phyloP scores from a whole-genome alignment of 768 basidiomycete genomes.

The Tricholoma terreum region DNA sequence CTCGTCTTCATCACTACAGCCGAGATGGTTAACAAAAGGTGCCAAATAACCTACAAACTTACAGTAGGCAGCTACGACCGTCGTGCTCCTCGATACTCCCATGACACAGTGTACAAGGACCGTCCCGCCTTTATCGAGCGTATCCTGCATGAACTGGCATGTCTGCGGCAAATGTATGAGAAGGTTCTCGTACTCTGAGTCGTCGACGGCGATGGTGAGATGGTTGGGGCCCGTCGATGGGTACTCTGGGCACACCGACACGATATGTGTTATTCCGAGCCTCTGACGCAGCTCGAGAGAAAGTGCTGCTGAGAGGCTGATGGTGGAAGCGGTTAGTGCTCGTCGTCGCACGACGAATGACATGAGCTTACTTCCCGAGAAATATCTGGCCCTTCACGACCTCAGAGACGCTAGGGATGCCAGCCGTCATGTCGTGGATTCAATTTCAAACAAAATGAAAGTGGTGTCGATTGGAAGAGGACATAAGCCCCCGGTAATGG shows the following conservation, averaged over 20 bases:
- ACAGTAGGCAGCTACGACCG: constrained; percentile 57
- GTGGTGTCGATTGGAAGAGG: neutral
- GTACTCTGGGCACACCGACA: constrained; percentile 58
- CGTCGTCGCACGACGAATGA: neutral
- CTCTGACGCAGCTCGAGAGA: constrained; percentile 27
- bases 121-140: constrained; percentile 48
- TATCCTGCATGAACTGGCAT: constrained; percentile 60
- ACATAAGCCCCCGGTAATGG: no score
- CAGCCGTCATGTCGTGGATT: constrained; percentile 2
- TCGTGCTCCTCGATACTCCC: constrained; percentile 68
- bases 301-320: constrained; percentile 37
- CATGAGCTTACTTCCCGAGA: constrained; percentile 38
- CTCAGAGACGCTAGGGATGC: constrained; percentile 27
- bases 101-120: constrained; percentile 74
- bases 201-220: constrained; percentile 38
- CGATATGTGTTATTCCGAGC: constrained; percentile 48
- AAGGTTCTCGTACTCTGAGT: constrained; percentile 49
- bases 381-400: constrained; percentile 38
- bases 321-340: neutral
- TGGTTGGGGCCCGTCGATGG: constrained; percentile 41
- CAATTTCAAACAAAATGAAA: neutral
- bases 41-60: constrained; percentile 22
- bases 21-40: neutral
- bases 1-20: constrained; percentile 48
- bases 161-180: constrained; percentile 62